Evolutionary conservation across 2,329 filamentous ascomycete genomes (phyloP).

Genomic region (Cadophora malorum): DNA sequence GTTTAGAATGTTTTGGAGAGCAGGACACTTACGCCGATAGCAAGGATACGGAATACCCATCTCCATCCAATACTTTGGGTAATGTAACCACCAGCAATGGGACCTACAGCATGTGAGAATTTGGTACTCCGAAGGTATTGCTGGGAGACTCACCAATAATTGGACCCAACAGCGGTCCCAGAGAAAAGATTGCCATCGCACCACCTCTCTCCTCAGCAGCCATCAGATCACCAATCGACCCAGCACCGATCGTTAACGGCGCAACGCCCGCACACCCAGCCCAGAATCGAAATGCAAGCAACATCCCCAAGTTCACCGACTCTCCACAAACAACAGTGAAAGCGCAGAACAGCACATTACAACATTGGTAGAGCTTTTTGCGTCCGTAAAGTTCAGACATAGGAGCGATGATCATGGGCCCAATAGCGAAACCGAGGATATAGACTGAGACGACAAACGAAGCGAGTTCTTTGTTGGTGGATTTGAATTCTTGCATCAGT

Average conservation of each 20-base stretch:
- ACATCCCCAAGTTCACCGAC: conserved; percentile 53
- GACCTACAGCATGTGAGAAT: no score
- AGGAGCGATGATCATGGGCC: conserved; percentile 61
- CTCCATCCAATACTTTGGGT: not conserved
- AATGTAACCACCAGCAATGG: not conserved
- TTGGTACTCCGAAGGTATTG: no score
- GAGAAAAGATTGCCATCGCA: not conserved
- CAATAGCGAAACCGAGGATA: conserved; percentile 67
- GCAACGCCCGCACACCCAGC: conserved; percentile 51
- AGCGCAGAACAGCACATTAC: conserved; percentile 65
- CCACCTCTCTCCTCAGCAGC: not conserved
- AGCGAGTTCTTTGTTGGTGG: conserved; percentile 51
- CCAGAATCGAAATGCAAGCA: conserved; percentile 56
- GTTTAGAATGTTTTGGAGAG: not conserved
- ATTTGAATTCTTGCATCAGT: conserved; percentile 55
- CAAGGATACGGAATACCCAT: not conserved
- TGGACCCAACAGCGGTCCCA: not conserved
- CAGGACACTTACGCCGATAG: not conserved
- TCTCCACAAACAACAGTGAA: conserved; percentile 71
- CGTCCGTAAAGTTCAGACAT: conserved; percentile 71
- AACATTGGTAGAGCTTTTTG: conserved; percentile 58
- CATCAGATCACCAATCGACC: not conserved
- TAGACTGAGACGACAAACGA: conserved; percentile 65
- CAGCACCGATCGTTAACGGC: not conserved
- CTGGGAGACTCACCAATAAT: not conserved